A percentile compares a stretch with the other conserved stretches of the same genome.
Evolutionary conservation across 1,139 yeast species (phyloP).

Genomic region (Sugiyamaella sp.): DNA sequence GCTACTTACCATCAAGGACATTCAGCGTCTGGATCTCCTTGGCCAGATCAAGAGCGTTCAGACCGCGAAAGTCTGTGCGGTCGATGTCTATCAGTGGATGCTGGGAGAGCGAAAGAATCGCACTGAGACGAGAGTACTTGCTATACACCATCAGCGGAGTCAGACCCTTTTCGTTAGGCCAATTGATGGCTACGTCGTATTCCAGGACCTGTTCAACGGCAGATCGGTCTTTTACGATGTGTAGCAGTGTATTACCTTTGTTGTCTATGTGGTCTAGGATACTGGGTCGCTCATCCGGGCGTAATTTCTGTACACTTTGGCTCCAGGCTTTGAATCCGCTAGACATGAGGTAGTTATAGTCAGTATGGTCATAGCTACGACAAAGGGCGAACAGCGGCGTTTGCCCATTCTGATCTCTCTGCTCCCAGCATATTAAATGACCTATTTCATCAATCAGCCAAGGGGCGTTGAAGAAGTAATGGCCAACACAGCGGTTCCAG

Average conservation of each 20-base stretch:
- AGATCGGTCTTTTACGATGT: conserved; percentile 55
- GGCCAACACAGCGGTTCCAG: conserved; percentile 65
- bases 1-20: conserved; percentile 49
- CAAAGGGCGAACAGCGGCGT: conserved; percentile 80
- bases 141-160: conserved; percentile 75
- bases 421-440: conserved; percentile 64
- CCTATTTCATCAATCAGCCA: conserved; percentile 61
- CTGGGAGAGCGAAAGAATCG: conserved; percentile 48
- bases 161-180: conserved; percentile 58
- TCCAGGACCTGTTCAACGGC: conserved; percentile 50
- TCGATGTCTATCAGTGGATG: conserved; percentile 38
- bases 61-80: conserved; percentile 37
- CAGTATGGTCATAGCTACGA: conserved; percentile 77
- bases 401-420: conserved; percentile 66
- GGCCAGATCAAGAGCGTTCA: conserved; percentile 57
- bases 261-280: conserved; percentile 64
- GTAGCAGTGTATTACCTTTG: conserved; percentile 75
- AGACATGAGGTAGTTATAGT: conserved; percentile 56
- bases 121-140: conserved; percentile 67
- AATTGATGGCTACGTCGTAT: conserved; percentile 58
- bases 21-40: conserved; percentile 49
- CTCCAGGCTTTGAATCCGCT: conserved; percentile 49
- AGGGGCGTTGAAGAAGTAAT: conserved; percentile 66
- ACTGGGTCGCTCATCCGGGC: conserved; percentile 22
- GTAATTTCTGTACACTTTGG: conserved; percentile 15